A percentile compares a stretch with the other conserved stretches of the same genome.
These are phyloP conservation scores for Peribolospora baueri DNA, from an alignment of 768 basidiomycete genomes.

Conservation along the genomic window DNA sequence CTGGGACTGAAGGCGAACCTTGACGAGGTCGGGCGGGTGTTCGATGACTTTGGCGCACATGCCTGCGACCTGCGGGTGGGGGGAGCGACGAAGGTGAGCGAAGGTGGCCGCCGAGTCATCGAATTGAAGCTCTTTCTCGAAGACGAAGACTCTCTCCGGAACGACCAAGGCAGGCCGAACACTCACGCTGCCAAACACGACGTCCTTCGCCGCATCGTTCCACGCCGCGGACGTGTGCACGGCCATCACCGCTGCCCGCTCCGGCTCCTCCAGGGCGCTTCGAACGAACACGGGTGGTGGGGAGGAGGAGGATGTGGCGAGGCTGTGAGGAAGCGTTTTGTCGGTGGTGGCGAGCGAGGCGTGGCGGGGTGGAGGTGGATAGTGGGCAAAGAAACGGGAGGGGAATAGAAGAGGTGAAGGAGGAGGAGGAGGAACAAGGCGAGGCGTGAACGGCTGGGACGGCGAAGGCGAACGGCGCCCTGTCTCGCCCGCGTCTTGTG, in stretches of 20 bases:
- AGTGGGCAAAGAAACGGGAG: no score
- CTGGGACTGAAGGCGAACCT: conserved; percentile 80
- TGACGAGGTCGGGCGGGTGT: conserved; percentile 86
- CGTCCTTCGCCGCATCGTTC: conserved; percentile 7
- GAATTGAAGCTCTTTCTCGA: neutral
- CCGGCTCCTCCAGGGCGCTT: no score
- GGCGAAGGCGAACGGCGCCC: neutral
- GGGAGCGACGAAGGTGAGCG: neutral
- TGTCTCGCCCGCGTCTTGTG: neutral
- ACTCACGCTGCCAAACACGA: conserved; percentile 11
- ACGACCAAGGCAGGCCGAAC: no score
- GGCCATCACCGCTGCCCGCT: no score
- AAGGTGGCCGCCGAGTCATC: neutral
- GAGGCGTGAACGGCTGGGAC: neutral
- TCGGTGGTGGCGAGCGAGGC: no score
- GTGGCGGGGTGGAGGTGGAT: no score
- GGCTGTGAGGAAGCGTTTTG: no score
- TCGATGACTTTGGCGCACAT: conserved; percentile 65
- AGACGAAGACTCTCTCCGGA: neutral
- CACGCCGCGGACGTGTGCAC: no score
- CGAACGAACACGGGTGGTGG: no score
- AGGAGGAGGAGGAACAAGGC: neutral
- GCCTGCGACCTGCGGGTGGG: conserved; percentile 40
- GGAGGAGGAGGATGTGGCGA: no score
- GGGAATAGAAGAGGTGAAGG: no score